Evolutionary conservation across 2,329 filamentous ascomycete species (phyloP).

Genomic region (Cladosporium sp.): DNA sequence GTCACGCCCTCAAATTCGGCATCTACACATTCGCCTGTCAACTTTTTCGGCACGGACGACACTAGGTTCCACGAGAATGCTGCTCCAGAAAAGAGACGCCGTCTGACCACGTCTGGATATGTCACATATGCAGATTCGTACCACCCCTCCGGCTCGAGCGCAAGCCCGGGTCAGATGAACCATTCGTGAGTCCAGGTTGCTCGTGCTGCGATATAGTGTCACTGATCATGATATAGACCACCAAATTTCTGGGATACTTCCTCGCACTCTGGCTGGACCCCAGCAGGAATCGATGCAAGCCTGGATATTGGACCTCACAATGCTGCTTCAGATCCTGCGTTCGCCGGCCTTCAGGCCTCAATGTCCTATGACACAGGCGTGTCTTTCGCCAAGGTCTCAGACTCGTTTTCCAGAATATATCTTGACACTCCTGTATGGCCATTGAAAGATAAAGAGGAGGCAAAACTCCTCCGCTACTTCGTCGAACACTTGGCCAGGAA

Average conservation of each 20-base stretch:
- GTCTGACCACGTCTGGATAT: background rate
- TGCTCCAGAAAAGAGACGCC: slow-evolving; percentile 5
- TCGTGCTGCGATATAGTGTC: background rate
- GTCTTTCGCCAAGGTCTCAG: slow-evolving; percentile 13
- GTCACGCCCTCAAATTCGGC: slow-evolving; percentile 1
- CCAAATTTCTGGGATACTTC: slow-evolving; percentile 18
- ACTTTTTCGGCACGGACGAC: slow-evolving; percentile 3
- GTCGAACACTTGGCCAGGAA: slow-evolving; percentile 28
- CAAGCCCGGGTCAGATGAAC: background rate
- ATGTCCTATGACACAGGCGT: slow-evolving; percentile 14
- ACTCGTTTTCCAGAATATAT: slow-evolving; percentile 26
- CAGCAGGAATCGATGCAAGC: slow-evolving; percentile 9
- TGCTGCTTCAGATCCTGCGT: slow-evolving; percentile 12
- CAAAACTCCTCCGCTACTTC: slow-evolving; percentile 29
- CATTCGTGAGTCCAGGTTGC: background rate
- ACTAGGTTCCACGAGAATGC: slow-evolving; percentile 6
- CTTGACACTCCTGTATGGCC: slow-evolving; percentile 29
- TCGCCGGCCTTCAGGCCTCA: slow-evolving; percentile 18
- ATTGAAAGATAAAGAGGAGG: slow-evolving; percentile 27
- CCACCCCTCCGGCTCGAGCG: background rate
- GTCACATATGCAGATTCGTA: slow-evolving; percentile 6
- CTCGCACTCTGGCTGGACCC: slow-evolving; percentile 21
- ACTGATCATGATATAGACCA: slow-evolving; percentile 6
- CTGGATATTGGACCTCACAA: slow-evolving; percentile 11
- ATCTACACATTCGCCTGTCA: background rate